These are phyloP conservation scores for Volvox africanus DNA, from an alignment of 139 green algal genomes.

Conservation along the genomic window DNA sequence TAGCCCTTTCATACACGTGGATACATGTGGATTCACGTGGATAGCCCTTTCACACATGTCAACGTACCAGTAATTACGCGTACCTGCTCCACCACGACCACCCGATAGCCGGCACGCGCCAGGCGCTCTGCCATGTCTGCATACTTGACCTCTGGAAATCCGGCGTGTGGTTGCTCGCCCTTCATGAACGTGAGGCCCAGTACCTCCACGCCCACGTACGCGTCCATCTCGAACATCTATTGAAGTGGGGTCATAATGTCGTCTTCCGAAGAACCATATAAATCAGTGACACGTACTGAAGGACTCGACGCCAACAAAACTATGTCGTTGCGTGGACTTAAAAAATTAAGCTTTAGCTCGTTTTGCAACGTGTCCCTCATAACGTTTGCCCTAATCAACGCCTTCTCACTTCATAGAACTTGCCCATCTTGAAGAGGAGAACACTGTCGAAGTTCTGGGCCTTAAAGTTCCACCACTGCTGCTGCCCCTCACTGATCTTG, in stretches of 20 bases:
- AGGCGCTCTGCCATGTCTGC: slow-evolving; percentile 83
- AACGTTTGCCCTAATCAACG: too few relatives aligned
- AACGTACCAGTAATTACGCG: neutral
- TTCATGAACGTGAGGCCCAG: slow-evolving; percentile 97
- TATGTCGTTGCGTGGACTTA: too few relatives aligned
- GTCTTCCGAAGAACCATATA: too few relatives aligned
- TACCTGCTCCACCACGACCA: slow-evolving; percentile 95
- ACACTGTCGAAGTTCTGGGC: slow-evolving; percentile 87
- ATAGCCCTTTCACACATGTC: too few relatives aligned
- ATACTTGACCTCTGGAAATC: slow-evolving; percentile 90
- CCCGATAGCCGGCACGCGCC: slow-evolving; percentile 86
- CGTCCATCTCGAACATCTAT: slow-evolving; percentile 99
- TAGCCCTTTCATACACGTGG: too few relatives aligned
- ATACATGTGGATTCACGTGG: too few relatives aligned
- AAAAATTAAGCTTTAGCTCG: too few relatives aligned
- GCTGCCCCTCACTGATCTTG: slow-evolving; percentile 86
- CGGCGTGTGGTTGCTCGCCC: slow-evolving; percentile 96
- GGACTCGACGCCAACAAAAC: too few relatives aligned
- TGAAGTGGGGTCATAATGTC: too few relatives aligned
- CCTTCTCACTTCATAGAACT: slow-evolving; percentile 69
- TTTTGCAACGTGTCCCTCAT: too few relatives aligned
- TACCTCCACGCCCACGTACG: slow-evolving; percentile 89
- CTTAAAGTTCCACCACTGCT: slow-evolving; percentile 98
- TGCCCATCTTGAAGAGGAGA: slow-evolving; percentile 94
- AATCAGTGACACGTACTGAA: too few relatives aligned